Conservation (phyloP, 768 basidiomycete species). For the Leccinum rimulosum region DNA sequence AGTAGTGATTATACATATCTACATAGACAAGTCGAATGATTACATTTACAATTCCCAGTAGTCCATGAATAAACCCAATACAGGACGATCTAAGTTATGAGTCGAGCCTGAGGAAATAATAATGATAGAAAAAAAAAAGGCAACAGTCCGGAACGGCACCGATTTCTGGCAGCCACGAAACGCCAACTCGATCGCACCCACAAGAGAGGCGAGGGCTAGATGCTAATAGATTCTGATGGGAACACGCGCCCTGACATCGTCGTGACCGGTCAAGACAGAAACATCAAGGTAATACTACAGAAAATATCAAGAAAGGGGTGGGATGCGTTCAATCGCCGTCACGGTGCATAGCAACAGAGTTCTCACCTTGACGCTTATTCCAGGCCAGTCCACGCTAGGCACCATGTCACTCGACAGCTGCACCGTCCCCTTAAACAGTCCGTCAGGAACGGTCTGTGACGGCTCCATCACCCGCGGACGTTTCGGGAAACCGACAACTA, state of each 20-base stretch:
- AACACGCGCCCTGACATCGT: conserved; percentile 58
- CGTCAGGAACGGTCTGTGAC: conserved; percentile 59
- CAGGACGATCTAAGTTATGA: conserved; percentile 3
- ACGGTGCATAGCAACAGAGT: conserved; percentile 1
- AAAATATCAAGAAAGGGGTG: background rate
- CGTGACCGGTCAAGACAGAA: conserved; percentile 62
- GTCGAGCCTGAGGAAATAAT: background rate
- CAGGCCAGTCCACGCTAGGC: conserved; percentile 64
- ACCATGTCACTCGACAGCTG: conserved; percentile 56
- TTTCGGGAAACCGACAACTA: conserved; percentile 70
- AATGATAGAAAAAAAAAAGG: background rate
- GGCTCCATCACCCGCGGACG: conserved; percentile 51
- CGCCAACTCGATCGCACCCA: background rate
- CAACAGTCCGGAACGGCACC: background rate
- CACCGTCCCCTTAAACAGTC: conserved; percentile 61
- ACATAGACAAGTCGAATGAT: background rate
- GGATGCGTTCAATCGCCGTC: conserved; percentile 10
- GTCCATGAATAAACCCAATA: background rate
- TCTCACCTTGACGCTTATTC: conserved; percentile 64
- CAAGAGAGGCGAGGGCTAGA: background rate
- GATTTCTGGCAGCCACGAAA: too few species aligned
- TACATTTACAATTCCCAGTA: conserved; percentile 9
- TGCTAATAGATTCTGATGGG: conserved; percentile 55
- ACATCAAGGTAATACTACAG: conserved; percentile 70
- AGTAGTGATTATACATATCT: background rate